phyloP scores from a whole-genome alignment of 306 rosid genomes.

The Sphenostylis stenocarpa region DNA sequence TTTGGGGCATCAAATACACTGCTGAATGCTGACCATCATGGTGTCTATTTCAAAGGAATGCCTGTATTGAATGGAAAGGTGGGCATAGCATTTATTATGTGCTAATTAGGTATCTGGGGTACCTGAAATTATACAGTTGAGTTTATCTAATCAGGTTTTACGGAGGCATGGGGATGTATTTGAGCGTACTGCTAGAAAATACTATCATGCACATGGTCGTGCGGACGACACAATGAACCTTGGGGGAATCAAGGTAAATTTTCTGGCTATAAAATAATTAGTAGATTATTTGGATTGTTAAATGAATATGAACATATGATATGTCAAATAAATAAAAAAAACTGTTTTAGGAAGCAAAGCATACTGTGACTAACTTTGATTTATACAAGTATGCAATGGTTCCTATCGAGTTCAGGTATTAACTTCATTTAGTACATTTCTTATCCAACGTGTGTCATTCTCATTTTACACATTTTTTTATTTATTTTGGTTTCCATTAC shows the following conservation, averaged over 20 bases:
- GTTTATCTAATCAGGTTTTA: constrained; percentile 56
- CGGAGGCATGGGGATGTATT: constrained; percentile 95
- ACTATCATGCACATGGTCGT: constrained; percentile 95
- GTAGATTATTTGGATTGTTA: constrained; percentile 11
- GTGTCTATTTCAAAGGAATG: constrained; percentile 88
- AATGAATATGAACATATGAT: not conserved
- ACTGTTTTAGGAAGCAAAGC: constrained; percentile 12
- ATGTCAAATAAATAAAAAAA: not conserved
- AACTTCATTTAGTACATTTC: not conserved
- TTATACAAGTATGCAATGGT: not conserved
- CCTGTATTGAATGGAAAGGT: constrained; percentile 84
- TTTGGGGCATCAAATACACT: constrained; percentile 79
- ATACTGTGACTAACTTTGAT: not conserved
- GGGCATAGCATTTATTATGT: constrained; percentile 19
- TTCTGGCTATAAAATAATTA: not conserved
- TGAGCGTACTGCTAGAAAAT: constrained; percentile 77
- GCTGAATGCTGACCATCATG: constrained; percentile 86
- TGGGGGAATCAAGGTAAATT: constrained; percentile 91
- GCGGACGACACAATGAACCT: constrained; percentile 98
- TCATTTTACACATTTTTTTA: not conserved
- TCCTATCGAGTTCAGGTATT: not conserved
- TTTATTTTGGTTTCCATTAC: not conserved
- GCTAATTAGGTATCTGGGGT: not conserved
- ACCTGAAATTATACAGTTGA: constrained; percentile 12
- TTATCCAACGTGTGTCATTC: not conserved